phyloP scores from a whole-genome alignment of 2,329 filamentous ascomycete species.

The Lecanoromycetidae sp. region DNA sequence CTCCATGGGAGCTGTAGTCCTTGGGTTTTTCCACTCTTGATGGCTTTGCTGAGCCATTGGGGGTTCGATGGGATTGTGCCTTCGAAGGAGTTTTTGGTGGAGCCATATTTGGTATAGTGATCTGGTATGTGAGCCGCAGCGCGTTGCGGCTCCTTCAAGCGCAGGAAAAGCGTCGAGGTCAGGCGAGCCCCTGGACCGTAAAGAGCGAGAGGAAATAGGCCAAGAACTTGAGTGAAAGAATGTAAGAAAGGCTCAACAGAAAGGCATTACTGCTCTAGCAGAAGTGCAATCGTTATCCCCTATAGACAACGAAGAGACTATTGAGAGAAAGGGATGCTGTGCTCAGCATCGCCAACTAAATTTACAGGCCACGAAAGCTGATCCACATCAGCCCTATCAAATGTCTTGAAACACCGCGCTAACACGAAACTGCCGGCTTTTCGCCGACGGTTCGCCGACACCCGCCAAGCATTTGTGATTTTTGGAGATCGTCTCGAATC shows the following conservation, averaged over 20 bases:
- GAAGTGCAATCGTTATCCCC: background rate
- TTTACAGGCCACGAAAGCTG: slow-evolving; percentile 7
- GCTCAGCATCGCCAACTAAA: background rate
- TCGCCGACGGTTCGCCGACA: background rate
- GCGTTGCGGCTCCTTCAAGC: background rate
- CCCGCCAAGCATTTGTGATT: background rate
- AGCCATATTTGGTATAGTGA: slow-evolving; percentile 7
- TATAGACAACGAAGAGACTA: background rate
- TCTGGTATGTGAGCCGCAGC: background rate
- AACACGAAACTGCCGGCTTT: no score
- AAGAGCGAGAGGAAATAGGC: background rate
- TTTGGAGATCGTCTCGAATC: no score
- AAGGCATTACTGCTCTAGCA: background rate
- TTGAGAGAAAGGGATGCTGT: background rate
- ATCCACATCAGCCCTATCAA: slow-evolving; percentile 4
- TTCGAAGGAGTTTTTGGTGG: slow-evolving; percentile 17
- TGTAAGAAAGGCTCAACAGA: slow-evolving; percentile 3
- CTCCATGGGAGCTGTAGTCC: slow-evolving; percentile 38
- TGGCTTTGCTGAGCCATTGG: slow-evolving; percentile 10
- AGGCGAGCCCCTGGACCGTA: background rate
- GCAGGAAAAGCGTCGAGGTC: background rate
- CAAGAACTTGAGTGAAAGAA: slow-evolving; percentile 1
- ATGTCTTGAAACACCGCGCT: background rate
- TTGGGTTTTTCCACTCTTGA: slow-evolving; percentile 22
- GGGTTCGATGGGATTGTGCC: slow-evolving; percentile 34